phyloP scores from a whole-genome alignment of 2,329 filamentous ascomycete species.

The Arthrinium phaeospermum region DNA sequence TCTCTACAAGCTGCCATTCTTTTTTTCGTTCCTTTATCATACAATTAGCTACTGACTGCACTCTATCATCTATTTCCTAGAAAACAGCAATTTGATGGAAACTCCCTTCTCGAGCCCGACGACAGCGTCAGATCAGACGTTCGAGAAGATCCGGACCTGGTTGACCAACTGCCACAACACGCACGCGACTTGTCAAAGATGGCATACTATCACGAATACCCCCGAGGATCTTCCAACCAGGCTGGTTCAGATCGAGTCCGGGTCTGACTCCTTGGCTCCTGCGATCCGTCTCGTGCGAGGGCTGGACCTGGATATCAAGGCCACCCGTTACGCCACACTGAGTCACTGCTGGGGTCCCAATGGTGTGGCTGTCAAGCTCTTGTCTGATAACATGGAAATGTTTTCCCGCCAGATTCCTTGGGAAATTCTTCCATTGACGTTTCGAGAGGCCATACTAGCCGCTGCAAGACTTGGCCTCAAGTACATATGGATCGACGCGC shows the following conservation, averaged over 20 bases:
- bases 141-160: not conserved
- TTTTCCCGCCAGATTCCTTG: not conserved
- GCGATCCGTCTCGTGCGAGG: not conserved
- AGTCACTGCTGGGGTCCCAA: not conserved
- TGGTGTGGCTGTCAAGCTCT: not conserved
- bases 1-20: no score
- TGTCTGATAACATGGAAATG: not conserved
- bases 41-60: not conserved
- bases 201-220: not conserved
- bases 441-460: not conserved
- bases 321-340: not conserved
- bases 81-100: not conserved
- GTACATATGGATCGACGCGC: not conserved
- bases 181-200: not conserved
- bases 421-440: not conserved
- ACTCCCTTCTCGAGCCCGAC: not conserved
- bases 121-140: not conserved
- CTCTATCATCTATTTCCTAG: not conserved
- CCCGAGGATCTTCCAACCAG: not conserved
- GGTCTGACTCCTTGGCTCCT: not conserved
- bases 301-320: not conserved
- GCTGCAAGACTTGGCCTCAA: not conserved
- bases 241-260: not conserved
- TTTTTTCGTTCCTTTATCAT: not conserved
- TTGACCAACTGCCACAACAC: not conserved